Percentiles rank a stretch among this genome's conserved stretches.
Conservation (phyloP, 352 stramenopile genomes). For the Phytopythium chamaehyphon region DNA sequence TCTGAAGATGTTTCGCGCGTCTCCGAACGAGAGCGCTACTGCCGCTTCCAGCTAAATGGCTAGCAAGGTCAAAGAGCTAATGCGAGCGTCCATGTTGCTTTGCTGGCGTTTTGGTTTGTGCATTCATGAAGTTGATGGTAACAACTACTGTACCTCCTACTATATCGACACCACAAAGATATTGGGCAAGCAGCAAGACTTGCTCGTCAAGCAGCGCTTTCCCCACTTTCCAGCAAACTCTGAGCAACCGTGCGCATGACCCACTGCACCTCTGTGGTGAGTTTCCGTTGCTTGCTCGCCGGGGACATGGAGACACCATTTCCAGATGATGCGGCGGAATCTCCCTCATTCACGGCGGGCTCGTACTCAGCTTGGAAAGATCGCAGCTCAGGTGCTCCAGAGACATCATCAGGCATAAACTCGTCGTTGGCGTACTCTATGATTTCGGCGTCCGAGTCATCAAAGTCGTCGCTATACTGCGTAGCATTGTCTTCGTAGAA, state of each 20-base stretch:
- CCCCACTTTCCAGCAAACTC: conserved; percentile 56
- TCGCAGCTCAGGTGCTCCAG: too few relatives aligned
- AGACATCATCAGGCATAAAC: conserved; percentile 34
- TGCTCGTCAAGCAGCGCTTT: conserved; percentile 16
- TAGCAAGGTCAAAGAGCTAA: background rate
- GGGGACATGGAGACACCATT: conserved; percentile 4
- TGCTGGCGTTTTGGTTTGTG: background rate
- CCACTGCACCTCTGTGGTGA: conserved; percentile 60
- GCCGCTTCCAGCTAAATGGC: background rate
- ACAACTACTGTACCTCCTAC: too few relatives aligned
- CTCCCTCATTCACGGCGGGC: too few relatives aligned
- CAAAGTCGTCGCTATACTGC: conserved; percentile 82
- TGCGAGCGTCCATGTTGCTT: background rate
- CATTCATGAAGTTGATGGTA: too few relatives aligned
- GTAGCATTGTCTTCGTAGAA: conserved; percentile 63
- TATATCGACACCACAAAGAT: too few relatives aligned
- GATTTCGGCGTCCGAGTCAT: conserved; percentile 69
- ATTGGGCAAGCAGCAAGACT: background rate
- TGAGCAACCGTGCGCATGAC: conserved; percentile 72
- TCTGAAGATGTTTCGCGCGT: conserved; percentile 44
- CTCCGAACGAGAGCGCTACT: conserved; percentile 40
- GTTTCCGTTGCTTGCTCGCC: conserved; percentile 12
- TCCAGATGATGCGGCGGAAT: too few relatives aligned
- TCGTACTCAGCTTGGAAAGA: too few relatives aligned
- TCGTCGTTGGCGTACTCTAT: conserved; percentile 77